Evolutionary conservation across 2,329 filamentous ascomycete genomes (phyloP), one percentile per base, ranked within the genome.

Genomic region (Stemphylium beticola): DNA sequence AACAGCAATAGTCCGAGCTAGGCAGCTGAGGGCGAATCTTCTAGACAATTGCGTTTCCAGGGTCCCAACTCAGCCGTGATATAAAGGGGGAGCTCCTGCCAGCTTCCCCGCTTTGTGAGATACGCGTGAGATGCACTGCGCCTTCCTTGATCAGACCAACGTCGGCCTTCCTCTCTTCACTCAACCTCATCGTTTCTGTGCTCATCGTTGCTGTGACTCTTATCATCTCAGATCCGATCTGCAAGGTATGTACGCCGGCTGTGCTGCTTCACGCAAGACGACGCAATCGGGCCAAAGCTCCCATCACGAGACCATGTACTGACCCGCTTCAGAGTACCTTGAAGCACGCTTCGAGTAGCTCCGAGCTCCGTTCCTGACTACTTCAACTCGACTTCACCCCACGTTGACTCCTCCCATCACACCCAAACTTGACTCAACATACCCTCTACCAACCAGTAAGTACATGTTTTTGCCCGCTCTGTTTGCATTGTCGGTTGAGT

Each of bases 221-320:
- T 26, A 26, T 40, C 40, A 44, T 49, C 39, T 49, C 56, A 49
- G 48, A 26, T 49, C 37, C 51, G 46, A 59, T 55, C 65, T 65
- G 62, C 64, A 67, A 72, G 68, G 69, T 73, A 69, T 61, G 59
- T 54, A 45, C 31, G 33, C 32, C 29, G 51, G 53, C 57, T 54
- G 57, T 54, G 62, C 57, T 55, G 57, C 41, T 57, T 58, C 58
- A 62, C 55, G 46, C 47, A 58, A 52, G 49, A 64, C 44, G 49
- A 58, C 57, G 56, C 55, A 50, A 64, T 67, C 66, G 66, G 64
- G 68, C 54, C 68, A 61, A 61, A 68, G 70, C 68, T 68, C 50
- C 49, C 42, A 62, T 70, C 71, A 68, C 72, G 72, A 68, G 71
- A 75, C 67, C 64, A 53, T 49, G 59, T 53, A 67, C 67, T 67